Evolutionary conservation across 2,329 filamentous ascomycete genomes (phyloP), one percentile per base, ranked within the genome.

Genomic region (Penicillium frequentans): DNA sequence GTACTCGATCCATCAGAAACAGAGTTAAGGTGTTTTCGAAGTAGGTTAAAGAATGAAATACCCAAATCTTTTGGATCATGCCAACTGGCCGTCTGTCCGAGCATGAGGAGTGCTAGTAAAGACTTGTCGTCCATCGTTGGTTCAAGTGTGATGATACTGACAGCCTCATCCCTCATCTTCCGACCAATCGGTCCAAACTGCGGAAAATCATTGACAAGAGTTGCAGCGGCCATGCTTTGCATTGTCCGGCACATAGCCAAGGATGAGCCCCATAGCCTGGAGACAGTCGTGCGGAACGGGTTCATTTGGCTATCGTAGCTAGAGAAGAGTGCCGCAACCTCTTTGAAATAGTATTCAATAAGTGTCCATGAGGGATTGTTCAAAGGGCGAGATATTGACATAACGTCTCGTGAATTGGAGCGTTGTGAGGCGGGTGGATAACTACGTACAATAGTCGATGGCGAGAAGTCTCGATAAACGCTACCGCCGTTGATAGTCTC

Each of bases 191-290:
- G 75, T 24, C 74, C 79, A 75, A 82, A 84, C 51, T 78, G 77
- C 5, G 79, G 83, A 54, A 84, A 84, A 54, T 84, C 76, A 65
- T 85, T 84, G 1, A 84, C 81, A 0, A 87, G 73, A 21, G 84
- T 84, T 3, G 84, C 84, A 9, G 84, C 84, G 1, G 84, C 83
- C 84, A 87, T 87, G 61, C 84, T 86, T 62, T 86, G 84, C 46
- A 86, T 84, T 2, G 83, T 83, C 47, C 82, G 84, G 64, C 82
- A 84, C 50, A 86, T 83, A 0, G 83, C 82, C 19, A 81, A 74
- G 0, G 83, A 85, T n/a, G 79, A 80, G 42, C 82, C 77, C 79
- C 84, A 86, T 2, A 86, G 75, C 23, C 81, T 80, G 5, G 79
- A 80, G 13, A 87, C 82, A 0, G 84, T 83, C 1, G 81, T 82